A percentile compares a stretch with the other conserved stretches of the same genome.
Evolutionary conservation across 805 yeast species (phyloP).

Genomic region (Schwanniomyces occidentalis): DNA sequence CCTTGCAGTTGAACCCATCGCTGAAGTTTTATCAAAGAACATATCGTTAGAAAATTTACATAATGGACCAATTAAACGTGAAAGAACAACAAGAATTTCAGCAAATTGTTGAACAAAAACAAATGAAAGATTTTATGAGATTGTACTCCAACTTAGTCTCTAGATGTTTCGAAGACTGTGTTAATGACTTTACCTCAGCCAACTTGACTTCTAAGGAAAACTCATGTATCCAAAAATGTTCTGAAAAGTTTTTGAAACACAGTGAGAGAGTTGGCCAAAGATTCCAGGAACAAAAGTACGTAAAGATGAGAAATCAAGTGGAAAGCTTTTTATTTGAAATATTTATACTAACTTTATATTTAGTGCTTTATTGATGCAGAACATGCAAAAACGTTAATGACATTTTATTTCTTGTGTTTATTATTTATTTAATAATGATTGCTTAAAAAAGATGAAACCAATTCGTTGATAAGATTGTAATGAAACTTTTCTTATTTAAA

Average conservation of each 20-base stretch:
- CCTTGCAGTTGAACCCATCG: too few relatives aligned
- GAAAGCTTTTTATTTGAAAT: not conserved
- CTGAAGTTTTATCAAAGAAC: constrained; percentile 17
- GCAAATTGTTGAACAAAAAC: constrained; percentile 93
- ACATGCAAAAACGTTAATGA: constrained; percentile 42
- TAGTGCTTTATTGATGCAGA: constrained; percentile 69
- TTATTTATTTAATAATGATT: constrained; percentile 2
- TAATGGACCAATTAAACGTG: constrained; percentile 91
- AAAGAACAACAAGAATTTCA: constrained; percentile 97
- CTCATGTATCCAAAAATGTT: constrained; percentile 84
- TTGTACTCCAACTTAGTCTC: constrained; percentile 92
- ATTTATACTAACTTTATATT: constrained; percentile 24
- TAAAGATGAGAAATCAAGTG: constrained; percentile 8
- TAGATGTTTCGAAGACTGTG: constrained; percentile 97
- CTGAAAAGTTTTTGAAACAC: constrained; percentile 97
- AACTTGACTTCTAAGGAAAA: constrained; percentile 83
- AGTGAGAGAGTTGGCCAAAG: constrained; percentile 97
- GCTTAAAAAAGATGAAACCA: constrained; percentile 1
- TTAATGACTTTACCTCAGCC: constrained; percentile 95
- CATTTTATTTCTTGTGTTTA: constrained; percentile 1
- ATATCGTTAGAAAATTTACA: too few relatives aligned
- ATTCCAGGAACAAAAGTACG: constrained; percentile 93
- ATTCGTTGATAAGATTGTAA: constrained; percentile 1
- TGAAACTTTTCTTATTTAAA: constrained; percentile 5
- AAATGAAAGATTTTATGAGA: constrained; percentile 98